Percentiles rank a stretch among this genome's conserved stretches.
phyloP scores from a whole-genome alignment of 2,329 filamentous ascomycete genomes.

The Trichoderma sp. region DNA sequence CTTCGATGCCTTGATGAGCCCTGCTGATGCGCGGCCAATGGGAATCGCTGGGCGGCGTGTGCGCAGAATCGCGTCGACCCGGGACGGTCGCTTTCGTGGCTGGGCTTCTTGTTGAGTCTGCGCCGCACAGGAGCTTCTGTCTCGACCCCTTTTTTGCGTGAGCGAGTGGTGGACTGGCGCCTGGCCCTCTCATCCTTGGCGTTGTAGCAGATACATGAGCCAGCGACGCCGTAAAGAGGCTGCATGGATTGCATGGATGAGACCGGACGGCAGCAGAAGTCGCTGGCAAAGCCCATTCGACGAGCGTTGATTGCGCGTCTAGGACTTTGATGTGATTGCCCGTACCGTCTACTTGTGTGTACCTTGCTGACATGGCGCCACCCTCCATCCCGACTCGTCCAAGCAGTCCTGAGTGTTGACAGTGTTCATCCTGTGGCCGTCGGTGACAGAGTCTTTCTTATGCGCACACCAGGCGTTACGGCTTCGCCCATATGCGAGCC shows the following conservation, averaged over 20 bases:
- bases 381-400: conserved; percentile 13
- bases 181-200: conserved; percentile 15
- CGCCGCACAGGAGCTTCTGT: background rate
- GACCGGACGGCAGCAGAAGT: background rate
- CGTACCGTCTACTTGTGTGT: conserved; percentile 14
- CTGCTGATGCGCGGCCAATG: conserved; percentile 27
- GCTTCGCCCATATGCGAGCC: conserved; percentile 18
- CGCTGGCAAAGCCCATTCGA: background rate
- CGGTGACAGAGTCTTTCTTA: conserved; percentile 6
- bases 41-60: conserved; percentile 9
- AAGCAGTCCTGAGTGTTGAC: background rate
- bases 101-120: background rate
- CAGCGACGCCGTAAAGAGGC: too few relatives aligned
- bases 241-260: conserved; percentile 16
- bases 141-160: background rate
- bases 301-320: conserved; percentile 1
- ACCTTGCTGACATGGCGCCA: conserved; percentile 20
- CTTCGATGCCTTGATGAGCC: conserved; percentile 25
- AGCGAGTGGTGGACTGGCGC: background rate
- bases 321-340: background rate
- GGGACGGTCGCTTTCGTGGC: background rate
- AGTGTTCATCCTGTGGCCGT: background rate
- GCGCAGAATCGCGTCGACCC: conserved; percentile 2
- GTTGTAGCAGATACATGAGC: conserved; percentile 26
- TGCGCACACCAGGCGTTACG: conserved; percentile 17